These are phyloP conservation scores for Trichosphaerium sp. DNA, from an alignment of 78 protist species.

Conservation along the genomic window DNA sequence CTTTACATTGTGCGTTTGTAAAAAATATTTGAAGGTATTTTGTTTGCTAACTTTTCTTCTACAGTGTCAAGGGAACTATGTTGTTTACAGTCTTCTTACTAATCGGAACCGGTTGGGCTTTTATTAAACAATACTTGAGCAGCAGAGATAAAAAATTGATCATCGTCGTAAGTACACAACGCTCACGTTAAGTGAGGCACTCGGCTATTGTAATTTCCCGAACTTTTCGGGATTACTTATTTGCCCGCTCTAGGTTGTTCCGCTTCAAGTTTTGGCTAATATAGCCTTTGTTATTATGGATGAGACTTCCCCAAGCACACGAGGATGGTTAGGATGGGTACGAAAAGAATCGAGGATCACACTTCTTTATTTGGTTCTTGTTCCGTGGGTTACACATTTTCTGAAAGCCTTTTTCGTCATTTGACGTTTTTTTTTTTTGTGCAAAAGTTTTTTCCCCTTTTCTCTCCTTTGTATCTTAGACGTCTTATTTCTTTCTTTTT, in stretches of 20 bases:
- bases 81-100: constrained; percentile 56
- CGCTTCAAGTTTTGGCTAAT: constrained; percentile 44
- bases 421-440: background rate
- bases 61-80: constrained; percentile 56
- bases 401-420: background rate
- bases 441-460: background rate
- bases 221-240: background rate
- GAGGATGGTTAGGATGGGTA: constrained; percentile 49
- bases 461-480: too few species aligned
- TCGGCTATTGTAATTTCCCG: background rate
- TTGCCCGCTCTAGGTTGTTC: too few species aligned
- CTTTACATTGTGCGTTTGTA: constrained; percentile 24
- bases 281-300: constrained; percentile 63
- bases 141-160: constrained; percentile 61
- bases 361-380: background rate
- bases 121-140: constrained; percentile 64
- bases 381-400: too few species aligned
- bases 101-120: constrained; percentile 73
- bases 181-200: background rate
- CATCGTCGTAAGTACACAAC: constrained; percentile 52
- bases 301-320: constrained; percentile 60
- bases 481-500: too few species aligned
- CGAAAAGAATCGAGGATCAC: too few species aligned
- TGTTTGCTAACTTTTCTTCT: too few species aligned
- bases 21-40: too few species aligned